Percentiles rank a stretch among this genome's conserved stretches.
Conservation (phyloP, 768 basidiomycete species). For the Panellus pusillus region DNA sequence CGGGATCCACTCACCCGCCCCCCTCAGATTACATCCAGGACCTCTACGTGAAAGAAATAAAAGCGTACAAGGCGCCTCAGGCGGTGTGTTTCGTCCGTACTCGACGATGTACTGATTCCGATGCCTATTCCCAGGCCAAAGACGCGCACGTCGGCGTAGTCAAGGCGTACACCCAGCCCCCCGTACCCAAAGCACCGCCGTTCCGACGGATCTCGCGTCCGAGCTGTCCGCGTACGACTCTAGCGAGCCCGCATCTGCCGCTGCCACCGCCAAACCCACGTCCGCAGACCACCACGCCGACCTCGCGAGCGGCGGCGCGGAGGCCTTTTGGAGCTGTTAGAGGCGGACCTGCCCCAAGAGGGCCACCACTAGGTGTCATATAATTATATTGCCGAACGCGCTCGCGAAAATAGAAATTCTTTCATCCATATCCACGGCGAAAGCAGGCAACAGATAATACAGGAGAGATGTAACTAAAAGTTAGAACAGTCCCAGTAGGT, state of each 20-base stretch:
- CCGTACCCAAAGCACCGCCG: slow-evolving; percentile 65
- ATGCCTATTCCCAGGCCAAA: slow-evolving; percentile 58
- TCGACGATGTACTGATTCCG: background rate
- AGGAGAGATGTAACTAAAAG: slow-evolving; percentile 3
- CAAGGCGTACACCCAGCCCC: slow-evolving; percentile 76
- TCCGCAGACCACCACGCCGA: slow-evolving; percentile 32
- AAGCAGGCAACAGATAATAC: slow-evolving; percentile 12
- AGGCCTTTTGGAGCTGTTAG: slow-evolving; percentile 78
- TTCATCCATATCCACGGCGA: background rate
- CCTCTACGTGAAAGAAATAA: slow-evolving; percentile 25
- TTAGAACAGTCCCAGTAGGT: slow-evolving; percentile 55
- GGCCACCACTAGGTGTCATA: slow-evolving; percentile 45
- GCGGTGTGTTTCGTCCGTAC: background rate
- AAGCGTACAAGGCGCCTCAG: slow-evolving; percentile 16
- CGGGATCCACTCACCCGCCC: background rate
- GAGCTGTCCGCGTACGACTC: slow-evolving; percentile 87
- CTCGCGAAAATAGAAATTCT: slow-evolving; percentile 16
- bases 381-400: no score
- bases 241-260: slow-evolving; percentile 60
- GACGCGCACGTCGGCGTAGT: slow-evolving; percentile 89
- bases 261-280: slow-evolving; percentile 34
- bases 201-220: slow-evolving; percentile 84
- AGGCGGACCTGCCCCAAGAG: slow-evolving; percentile 72
- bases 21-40: slow-evolving; percentile 20
- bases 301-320: slow-evolving; percentile 57